A percentile compares a stretch with the other conserved stretches of the same genome.
Evolutionary conservation across 371 early-diverging fungal genomes (phyloP).

Genomic region (Phascolomyces articulosus): DNA sequence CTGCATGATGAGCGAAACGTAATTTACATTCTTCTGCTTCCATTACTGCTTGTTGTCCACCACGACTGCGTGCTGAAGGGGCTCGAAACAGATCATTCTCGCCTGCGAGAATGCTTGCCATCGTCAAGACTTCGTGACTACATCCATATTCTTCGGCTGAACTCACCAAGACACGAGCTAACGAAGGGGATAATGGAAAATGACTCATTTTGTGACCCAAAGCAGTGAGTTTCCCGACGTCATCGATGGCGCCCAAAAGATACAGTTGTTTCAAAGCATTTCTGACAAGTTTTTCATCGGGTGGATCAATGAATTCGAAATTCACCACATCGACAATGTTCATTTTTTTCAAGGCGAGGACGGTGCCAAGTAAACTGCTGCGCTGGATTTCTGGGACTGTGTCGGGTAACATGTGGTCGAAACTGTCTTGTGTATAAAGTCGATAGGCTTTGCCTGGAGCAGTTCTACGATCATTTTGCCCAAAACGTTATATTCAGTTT

Average conservation of each 20-base stretch:
- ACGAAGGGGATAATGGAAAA: slow-evolving; percentile 94
- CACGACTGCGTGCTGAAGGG: slow-evolving; percentile 29
- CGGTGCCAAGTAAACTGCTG: slow-evolving; percentile 87
- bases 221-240: slow-evolving; percentile 86
- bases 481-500: too few species aligned
- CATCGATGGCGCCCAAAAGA: slow-evolving; percentile 94
- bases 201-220: slow-evolving; percentile 94
- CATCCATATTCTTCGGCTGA: slow-evolving; percentile 53
- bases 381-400: slow-evolving; percentile 96
- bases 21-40: slow-evolving; percentile 81
- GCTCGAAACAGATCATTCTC: slow-evolving; percentile 86
- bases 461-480: too few species aligned
- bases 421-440: slow-evolving; percentile 91
- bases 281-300: slow-evolving; percentile 81
- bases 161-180: slow-evolving; percentile 86
- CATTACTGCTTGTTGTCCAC: slow-evolving; percentile 67
- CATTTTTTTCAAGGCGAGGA: slow-evolving; percentile 88
- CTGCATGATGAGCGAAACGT: slow-evolving; percentile 69
- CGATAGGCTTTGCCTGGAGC: slow-evolving; percentile 94
- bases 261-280: slow-evolving; percentile 92
- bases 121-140: slow-evolving; percentile 48
- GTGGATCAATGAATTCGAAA: slow-evolving; percentile 97
- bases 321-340: slow-evolving; percentile 91
- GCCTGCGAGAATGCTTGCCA: slow-evolving; percentile 82
- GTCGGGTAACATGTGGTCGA: slow-evolving; percentile 78